Evolutionary conservation across 805 yeast species (phyloP).

Genomic region (Spathaspora hagerdaliae): DNA sequence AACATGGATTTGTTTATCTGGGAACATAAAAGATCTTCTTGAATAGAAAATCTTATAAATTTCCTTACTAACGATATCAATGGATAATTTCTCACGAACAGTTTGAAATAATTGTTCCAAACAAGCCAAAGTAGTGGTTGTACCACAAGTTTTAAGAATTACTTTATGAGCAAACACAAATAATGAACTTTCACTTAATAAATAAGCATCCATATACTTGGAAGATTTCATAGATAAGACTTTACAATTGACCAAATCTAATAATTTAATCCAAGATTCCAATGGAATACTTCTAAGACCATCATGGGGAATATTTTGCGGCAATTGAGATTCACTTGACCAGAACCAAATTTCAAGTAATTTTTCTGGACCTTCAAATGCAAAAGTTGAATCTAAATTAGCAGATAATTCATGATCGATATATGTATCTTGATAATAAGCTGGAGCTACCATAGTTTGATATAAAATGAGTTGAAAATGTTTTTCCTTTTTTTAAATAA

Average conservation of each 20-base stretch:
- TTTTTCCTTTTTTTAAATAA: background rate
- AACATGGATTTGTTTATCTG: slow-evolving; percentile 73
- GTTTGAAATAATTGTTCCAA: slow-evolving; percentile 56
- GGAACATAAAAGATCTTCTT: slow-evolving; percentile 90
- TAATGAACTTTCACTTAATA: slow-evolving; percentile 83
- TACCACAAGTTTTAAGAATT: slow-evolving; percentile 92
- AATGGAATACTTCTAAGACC: slow-evolving; percentile 66
- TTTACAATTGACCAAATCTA: slow-evolving; percentile 85
- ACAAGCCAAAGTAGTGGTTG: slow-evolving; percentile 85
- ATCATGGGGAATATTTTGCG: slow-evolving; percentile 30
- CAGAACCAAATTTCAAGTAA: slow-evolving; percentile 87
- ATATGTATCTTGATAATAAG: slow-evolving; percentile 41
- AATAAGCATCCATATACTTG: slow-evolving; percentile 68
- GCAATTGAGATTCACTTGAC: slow-evolving; percentile 40
- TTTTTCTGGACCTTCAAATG: slow-evolving; percentile 97
- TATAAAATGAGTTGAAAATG: background rate
- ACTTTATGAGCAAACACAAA: slow-evolving; percentile 85
- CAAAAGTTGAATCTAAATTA: slow-evolving; percentile 79
- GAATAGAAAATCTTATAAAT: slow-evolving; percentile 76
- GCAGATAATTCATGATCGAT: slow-evolving; percentile 79
- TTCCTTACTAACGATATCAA: slow-evolving; percentile 5
- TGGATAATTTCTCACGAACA: slow-evolving; percentile 23
- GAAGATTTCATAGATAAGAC: slow-evolving; percentile 76
- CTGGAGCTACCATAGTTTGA: slow-evolving; percentile 38
- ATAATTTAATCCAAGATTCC: slow-evolving; percentile 62